Percentiles rank a stretch among this genome's conserved stretches.
These are phyloP conservation scores for Chenopodium suecicum DNA, from an alignment of 148 eudicot genomes.

Conservation along the genomic window DNA sequence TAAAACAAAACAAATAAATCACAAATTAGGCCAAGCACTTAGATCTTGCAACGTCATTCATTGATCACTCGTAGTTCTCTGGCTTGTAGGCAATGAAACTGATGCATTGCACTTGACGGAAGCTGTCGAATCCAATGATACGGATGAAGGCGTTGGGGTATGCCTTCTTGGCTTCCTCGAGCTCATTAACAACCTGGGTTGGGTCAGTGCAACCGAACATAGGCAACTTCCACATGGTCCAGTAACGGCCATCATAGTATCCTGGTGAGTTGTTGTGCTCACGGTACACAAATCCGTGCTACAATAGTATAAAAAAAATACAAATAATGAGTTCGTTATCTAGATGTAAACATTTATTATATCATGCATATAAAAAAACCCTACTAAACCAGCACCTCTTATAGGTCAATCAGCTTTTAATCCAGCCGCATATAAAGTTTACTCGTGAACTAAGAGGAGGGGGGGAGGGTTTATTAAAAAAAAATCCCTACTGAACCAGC, in stretches of 20 bases:
- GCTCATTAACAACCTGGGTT: slow-evolving; percentile 34
- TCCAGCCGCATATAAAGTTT: too few species aligned
- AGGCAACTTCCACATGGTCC: slow-evolving; percentile 66
- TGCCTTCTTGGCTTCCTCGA: slow-evolving; percentile 39
- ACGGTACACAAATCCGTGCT: slow-evolving; percentile 45
- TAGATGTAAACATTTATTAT: neutral
- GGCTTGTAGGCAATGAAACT: slow-evolving; percentile 52
- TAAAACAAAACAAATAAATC: too few species aligned
- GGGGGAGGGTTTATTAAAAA: too few species aligned
- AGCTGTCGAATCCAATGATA: slow-evolving; percentile 55
- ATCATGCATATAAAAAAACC: too few species aligned
- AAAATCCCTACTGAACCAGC: too few species aligned
- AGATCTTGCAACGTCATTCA: too few species aligned
- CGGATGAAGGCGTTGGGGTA: slow-evolving; percentile 47
- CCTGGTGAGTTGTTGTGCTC: slow-evolving; percentile 48
- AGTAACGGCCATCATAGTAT: slow-evolving; percentile 58
- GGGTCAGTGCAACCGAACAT: slow-evolving; percentile 56
- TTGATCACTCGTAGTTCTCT: neutral
- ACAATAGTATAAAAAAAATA: neutral
- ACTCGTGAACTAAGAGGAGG: too few species aligned
- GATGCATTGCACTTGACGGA: slow-evolving; percentile 58
- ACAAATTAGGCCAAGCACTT: too few species aligned
- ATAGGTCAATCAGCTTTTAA: too few species aligned
- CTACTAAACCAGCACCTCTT: too few species aligned
- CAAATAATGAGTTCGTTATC: neutral